Evolutionary conservation across 2,329 filamentous ascomycete species (phyloP).

Genomic region (Ophiostoma ips): DNA sequence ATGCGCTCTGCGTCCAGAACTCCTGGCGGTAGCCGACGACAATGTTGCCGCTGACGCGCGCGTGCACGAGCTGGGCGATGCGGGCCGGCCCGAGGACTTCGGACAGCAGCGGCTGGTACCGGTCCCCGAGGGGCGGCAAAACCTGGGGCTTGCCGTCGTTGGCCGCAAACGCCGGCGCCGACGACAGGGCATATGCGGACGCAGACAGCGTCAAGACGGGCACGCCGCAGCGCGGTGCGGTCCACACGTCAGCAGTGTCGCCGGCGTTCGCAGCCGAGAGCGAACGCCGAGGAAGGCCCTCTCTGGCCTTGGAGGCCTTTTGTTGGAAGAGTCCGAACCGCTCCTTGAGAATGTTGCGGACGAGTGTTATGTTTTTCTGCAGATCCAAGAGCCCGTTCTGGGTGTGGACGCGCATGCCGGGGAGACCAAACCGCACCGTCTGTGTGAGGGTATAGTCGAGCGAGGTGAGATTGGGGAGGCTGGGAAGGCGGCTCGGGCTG

Average conservation of each 20-base stretch:
- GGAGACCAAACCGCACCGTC: constrained; percentile 23
- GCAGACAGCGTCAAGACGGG: constrained; percentile 27
- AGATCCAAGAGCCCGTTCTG: constrained; percentile 8
- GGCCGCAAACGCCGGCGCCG: background rate
- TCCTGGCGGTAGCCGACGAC: constrained; percentile 27
- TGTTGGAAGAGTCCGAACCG: constrained; percentile 2
- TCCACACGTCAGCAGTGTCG: background rate
- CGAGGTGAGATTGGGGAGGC: constrained; percentile 13
- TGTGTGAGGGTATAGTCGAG: constrained; percentile 28
- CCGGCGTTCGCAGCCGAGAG: background rate
- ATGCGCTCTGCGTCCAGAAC: constrained; percentile 16
- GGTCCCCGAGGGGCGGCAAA: constrained; percentile 22
- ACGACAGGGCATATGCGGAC: constrained; percentile 25
- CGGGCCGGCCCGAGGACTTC: constrained; percentile 23
- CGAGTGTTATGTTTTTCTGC: constrained; percentile 4
- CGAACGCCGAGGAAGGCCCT: background rate
- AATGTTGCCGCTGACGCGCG: constrained; percentile 25
- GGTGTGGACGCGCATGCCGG: constrained; percentile 18
- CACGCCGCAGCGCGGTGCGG: constrained; percentile 9
- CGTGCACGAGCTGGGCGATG: constrained; percentile 24
- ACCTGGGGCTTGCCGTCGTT: background rate
- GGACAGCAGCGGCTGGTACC: constrained; percentile 26
- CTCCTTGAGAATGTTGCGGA: background rate
- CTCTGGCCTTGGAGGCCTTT: background rate
- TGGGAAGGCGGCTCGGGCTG: background rate